A percentile compares a stretch with the other conserved stretches of the same genome.
Conservation (phyloP, 83 land plant genomes). For the Isoetes engelmannii region DNA sequence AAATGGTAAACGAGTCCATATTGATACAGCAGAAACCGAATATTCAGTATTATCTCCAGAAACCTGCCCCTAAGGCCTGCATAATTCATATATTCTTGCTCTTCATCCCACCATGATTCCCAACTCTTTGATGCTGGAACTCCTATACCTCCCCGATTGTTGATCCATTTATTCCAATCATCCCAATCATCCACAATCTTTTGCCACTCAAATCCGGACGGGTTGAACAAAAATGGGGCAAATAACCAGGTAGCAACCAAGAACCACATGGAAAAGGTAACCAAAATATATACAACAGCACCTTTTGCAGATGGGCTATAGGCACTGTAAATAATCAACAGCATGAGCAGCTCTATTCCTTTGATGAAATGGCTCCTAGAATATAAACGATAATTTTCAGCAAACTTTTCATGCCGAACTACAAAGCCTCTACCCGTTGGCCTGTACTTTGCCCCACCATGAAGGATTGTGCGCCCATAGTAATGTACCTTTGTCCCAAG, state of each 20-base stretch:
- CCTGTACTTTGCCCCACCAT: conserved; percentile 30
- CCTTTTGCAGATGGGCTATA: conserved; percentile 33
- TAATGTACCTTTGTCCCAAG: conserved; percentile 35
- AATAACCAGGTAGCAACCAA: conserved; percentile 67
- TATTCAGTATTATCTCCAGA: conserved; percentile 54
- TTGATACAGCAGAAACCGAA: conserved; percentile 73
- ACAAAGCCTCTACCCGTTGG: conserved; percentile 1
- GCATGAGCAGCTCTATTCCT: conserved; percentile 60
- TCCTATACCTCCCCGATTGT: conserved; percentile 77
- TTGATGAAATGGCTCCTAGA: conserved; percentile 76
- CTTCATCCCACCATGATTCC: conserved; percentile 98
- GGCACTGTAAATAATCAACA: conserved; percentile 46
- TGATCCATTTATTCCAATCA: conserved; percentile 81
- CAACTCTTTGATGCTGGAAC: conserved; percentile 85
- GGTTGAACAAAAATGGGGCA: conserved; percentile 76
- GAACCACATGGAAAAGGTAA: conserved; percentile 68
- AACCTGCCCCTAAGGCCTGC: conserved; percentile 61
- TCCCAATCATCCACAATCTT: conserved; percentile 84
- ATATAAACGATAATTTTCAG: conserved; percentile 45
- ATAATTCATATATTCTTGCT: conserved; percentile 66
- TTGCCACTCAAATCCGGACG: conserved; percentile 84
- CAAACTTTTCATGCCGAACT: conserved; percentile 1
- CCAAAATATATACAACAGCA: conserved; percentile 30
- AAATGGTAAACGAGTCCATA: conserved; percentile 84
- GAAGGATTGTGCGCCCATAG: conserved; percentile 37